Conservation (phyloP, 768 basidiomycete genomes). For the Scleroderma citrinum region DNA sequence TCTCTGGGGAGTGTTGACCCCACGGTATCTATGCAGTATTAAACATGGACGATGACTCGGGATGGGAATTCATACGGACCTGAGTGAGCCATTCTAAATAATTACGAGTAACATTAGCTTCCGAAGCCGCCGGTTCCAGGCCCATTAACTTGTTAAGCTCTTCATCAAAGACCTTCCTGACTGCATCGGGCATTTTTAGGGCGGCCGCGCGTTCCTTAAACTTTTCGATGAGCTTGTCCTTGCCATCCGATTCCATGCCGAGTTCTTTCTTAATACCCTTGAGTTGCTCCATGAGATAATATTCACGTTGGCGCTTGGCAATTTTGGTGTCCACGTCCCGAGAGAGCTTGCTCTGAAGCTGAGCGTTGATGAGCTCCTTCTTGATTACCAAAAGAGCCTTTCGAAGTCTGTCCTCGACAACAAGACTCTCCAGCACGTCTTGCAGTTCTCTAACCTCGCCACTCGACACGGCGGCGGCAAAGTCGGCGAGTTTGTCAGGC, state of each 20-base stretch:
- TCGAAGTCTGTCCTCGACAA: slow-evolving; percentile 82
- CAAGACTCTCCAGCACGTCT: slow-evolving; percentile 83
- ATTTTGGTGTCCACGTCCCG: slow-evolving; percentile 94
- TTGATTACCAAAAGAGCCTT: slow-evolving; percentile 91
- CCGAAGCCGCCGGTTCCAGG: slow-evolving; percentile 85
- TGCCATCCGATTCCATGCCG: slow-evolving; percentile 92
- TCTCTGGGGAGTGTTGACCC: slow-evolving; percentile 92
- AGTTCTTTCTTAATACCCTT: slow-evolving; percentile 96
- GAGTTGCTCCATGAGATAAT: slow-evolving; percentile 95
- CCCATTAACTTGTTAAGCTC: slow-evolving; percentile 86
- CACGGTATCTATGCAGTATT: slow-evolving; percentile 69
- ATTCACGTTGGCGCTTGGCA: slow-evolving; percentile 89
- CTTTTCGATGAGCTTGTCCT: slow-evolving; percentile 90
- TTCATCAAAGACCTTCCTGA: slow-evolving; percentile 93
- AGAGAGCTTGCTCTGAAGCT: slow-evolving; percentile 87
- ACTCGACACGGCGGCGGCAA: slow-evolving; percentile 91
- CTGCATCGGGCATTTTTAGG: slow-evolving; percentile 85
- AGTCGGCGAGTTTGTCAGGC: slow-evolving; percentile 95
- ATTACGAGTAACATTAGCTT: slow-evolving; percentile 91
- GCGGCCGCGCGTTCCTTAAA: slow-evolving; percentile 78
- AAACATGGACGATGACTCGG: background rate
- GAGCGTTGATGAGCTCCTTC: slow-evolving; percentile 96
- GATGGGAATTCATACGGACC: slow-evolving; percentile 30
- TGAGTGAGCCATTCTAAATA: slow-evolving; percentile 92
- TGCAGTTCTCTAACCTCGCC: slow-evolving; percentile 93